Evolutionary conservation across 1,284 basidiomycete species (phyloP).

Genomic region (Salmacisia buchloeana): DNA sequence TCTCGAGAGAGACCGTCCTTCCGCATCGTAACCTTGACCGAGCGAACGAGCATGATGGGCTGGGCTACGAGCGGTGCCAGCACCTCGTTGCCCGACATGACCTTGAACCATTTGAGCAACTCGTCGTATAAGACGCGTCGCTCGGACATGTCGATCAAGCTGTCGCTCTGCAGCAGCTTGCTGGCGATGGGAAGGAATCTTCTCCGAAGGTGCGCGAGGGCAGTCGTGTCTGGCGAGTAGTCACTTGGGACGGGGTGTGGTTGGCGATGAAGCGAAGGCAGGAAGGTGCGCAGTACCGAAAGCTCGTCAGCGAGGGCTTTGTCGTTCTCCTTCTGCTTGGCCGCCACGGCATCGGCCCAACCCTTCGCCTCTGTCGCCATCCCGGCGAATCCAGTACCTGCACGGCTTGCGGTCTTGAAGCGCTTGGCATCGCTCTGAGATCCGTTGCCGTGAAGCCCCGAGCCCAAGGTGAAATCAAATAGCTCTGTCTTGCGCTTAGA

Average conservation of each 20-base stretch:
- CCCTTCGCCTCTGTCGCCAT: not conserved
- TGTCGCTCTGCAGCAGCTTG: slow-evolving; percentile 77
- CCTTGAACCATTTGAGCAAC: slow-evolving; percentile 80
- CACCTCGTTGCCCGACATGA: slow-evolving; percentile 80
- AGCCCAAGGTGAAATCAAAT: not conserved
- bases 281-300: not conserved
- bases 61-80: slow-evolving; percentile 55
- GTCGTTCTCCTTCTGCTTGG: slow-evolving; percentile 11
- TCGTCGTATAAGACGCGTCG: slow-evolving; percentile 78
- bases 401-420: not conserved
- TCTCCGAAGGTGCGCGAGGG: slow-evolving; percentile 77
- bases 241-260: not conserved
- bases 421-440: not conserved
- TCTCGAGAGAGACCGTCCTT: slow-evolving; percentile 9
- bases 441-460: not conserved
- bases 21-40: not conserved
- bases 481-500: not conserved
- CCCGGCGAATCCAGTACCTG: slow-evolving; percentile 1
- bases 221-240: slow-evolving; percentile 8
- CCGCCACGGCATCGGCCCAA: slow-evolving; percentile 4
- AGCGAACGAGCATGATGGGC: slow-evolving; percentile 12
- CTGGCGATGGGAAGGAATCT: slow-evolving; percentile 80
- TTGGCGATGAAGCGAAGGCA: not conserved
- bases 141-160: slow-evolving; percentile 83
- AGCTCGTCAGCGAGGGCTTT: not conserved